Base-by-base conservation (phyloP, 2,329 filamentous ascomycete species). In the Monilinia polystroma region DNA sequence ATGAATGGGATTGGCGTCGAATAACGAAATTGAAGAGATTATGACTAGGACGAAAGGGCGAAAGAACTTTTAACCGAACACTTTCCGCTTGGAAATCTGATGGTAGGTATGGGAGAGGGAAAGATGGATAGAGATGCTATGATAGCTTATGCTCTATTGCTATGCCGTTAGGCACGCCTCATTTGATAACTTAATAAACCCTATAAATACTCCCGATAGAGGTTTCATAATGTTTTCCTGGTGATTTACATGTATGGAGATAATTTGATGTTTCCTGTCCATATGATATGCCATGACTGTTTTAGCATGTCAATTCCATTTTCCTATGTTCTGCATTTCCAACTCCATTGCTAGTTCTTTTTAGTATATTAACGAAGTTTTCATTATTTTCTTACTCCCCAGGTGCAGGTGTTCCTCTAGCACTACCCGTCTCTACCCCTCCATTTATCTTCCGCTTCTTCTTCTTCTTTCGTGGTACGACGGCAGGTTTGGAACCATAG, bases 401-500 rank as follows among this genome's bases (percentile, higher is more conserved):
- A 7, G 29, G 16, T 38, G 81, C 82, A 1, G 88, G 87, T 1
- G 87, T 90, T 1, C 84, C 87, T 1, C 84, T 82, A 0, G 84
- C 83, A 71, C 86, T 87, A 3, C 82, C 84, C 1, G 84, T 87
- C 63, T 85, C 84, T 71, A 75, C 72, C 4, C 85, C 85, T 56
- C 86, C 85, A 59, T 81, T 76, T 38, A 82, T 79, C 75, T 83
- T 86, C 81, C 88, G 92, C 84, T 89, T 92, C 82, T 90, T 93
- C 77, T 89, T 91, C 81, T 89, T 93, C 74, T 83, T 87, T 63
- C 84, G 81, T 1, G 87, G 85, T 23, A 93, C 81, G 6, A 94
- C 89, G n/a, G 88, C 89, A 1, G 92, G 92, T 73, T 88, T 91
- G 6, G 85, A 82, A 26, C 91, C 91, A 74, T 93, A 93, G 67